A percentile compares a stretch with the other conserved stretches of the same genome.
Conservation (phyloP, 139 green algal genomes). For the Chlorella sp. region DNA sequence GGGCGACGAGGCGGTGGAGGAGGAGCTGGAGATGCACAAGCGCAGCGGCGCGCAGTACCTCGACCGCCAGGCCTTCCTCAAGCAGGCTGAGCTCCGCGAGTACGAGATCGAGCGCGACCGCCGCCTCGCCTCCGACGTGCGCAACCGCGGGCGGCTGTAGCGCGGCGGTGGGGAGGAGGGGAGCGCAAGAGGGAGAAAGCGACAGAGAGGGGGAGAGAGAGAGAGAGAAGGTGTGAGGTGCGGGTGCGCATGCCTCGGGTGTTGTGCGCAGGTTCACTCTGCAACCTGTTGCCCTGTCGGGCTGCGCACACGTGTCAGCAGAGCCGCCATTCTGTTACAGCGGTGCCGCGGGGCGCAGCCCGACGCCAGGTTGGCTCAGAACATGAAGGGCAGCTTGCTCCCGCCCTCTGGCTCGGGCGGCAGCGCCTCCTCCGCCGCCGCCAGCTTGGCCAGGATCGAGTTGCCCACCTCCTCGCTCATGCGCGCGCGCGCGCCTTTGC, state of each 20-base stretch:
- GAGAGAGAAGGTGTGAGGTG: no score
- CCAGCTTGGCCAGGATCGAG: slow-evolving; percentile 17
- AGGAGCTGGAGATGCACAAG: slow-evolving; percentile 86
- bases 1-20: slow-evolving; percentile 64
- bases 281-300: no score
- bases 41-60: slow-evolving; percentile 69
- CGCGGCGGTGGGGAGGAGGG: not conserved
- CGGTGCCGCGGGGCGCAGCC: no score
- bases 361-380: no score
- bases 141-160: slow-evolving; percentile 51
- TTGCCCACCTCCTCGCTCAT: slow-evolving; percentile 13
- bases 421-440: slow-evolving; percentile 30
- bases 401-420: not conserved
- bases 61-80: slow-evolving; percentile 87
- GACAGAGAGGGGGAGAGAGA: not conserved
- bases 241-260: no score
- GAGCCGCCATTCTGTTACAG: no score
- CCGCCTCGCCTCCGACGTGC: slow-evolving; percentile 65
- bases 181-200: not conserved
- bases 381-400: slow-evolving; percentile 26
- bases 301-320: no score
- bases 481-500: slow-evolving; percentile 28
- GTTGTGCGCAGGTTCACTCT: no score
- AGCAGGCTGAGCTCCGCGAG: slow-evolving; percentile 77
- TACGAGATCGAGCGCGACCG: slow-evolving; percentile 88